These are phyloP conservation scores for Hymenotorrendiella dingleyae DNA, from an alignment of 2,329 filamentous ascomycete genomes.

Conservation along the genomic window DNA sequence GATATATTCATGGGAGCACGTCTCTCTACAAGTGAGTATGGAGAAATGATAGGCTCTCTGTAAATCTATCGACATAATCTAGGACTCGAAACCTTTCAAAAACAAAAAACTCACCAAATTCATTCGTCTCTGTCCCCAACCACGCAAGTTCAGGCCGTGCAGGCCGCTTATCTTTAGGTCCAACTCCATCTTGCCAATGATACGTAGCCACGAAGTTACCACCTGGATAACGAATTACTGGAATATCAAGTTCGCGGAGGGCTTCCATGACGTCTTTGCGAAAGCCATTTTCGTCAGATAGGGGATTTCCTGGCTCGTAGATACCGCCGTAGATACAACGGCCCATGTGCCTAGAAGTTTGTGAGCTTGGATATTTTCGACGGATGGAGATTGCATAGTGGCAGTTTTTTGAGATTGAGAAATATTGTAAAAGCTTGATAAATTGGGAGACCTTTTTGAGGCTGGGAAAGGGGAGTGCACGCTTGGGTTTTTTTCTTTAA, in stretches of 20 bases:
- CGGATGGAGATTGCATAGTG: too few species aligned
- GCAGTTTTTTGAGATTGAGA: too few species aligned
- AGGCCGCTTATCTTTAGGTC: conserved; percentile 64
- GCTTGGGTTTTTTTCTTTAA: too few species aligned
- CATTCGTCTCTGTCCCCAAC: conserved; percentile 69
- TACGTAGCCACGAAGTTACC: conserved; percentile 83
- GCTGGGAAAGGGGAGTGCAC: too few species aligned
- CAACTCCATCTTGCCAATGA: conserved; percentile 78
- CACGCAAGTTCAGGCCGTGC: conserved; percentile 65
- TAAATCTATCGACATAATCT: too few species aligned
- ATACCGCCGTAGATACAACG: conserved; percentile 84
- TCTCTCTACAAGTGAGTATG: background rate
- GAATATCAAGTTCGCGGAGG: conserved; percentile 66
- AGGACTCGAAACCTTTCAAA: too few species aligned
- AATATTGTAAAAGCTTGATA: too few species aligned
- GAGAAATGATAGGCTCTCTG: too few species aligned
- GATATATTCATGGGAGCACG: background rate
- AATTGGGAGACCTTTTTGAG: too few species aligned
- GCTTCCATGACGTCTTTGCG: conserved; percentile 72
- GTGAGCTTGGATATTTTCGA: conserved; percentile 3
- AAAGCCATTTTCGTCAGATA: conserved; percentile 72
- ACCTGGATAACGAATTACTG: conserved; percentile 74
- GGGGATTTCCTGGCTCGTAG: conserved; percentile 68
- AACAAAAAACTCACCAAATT: conserved; percentile 62
- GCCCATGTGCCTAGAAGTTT: conserved; percentile 66